A percentile compares a stretch with the other conserved stretches of the same genome.
Conservation (phyloP, 2,329 filamentous ascomycete genomes). For the Tolypocladium guangdongense region DNA sequence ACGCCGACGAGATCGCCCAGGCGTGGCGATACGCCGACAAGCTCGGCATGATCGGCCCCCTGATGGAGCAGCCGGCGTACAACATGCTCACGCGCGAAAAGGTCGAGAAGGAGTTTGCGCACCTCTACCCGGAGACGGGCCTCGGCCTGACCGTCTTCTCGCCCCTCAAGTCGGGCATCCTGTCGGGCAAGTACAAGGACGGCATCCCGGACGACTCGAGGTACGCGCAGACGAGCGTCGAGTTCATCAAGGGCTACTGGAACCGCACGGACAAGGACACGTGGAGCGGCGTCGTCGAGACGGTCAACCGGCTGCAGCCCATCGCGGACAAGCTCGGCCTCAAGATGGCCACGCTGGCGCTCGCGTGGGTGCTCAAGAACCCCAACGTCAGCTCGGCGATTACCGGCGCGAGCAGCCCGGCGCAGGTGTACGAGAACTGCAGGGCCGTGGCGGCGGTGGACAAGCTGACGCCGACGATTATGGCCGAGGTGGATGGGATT, state of each 20-base stretch:
- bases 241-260: constrained; percentile 44
- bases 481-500: constrained; percentile 48
- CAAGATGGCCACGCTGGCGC: constrained; percentile 42
- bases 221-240: constrained; percentile 42
- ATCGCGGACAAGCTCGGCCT: constrained; percentile 55
- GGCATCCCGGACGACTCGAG: constrained; percentile 50
- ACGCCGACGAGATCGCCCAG: constrained; percentile 52
- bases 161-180: constrained; percentile 44
- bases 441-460: constrained; percentile 40
- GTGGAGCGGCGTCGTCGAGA: constrained; percentile 46
- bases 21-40: constrained; percentile 51
- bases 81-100: constrained; percentile 51
- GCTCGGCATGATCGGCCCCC: constrained; percentile 48
- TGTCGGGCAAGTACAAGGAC: constrained; percentile 58
- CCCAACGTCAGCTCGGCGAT: constrained; percentile 51
- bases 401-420: constrained; percentile 44
- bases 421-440: constrained; percentile 51
- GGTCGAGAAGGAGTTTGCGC: constrained; percentile 52
- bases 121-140: constrained; percentile 48
- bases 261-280: constrained; percentile 37
- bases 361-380: constrained; percentile 54
- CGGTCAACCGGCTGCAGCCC: constrained; percentile 47
- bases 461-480: constrained; percentile 46
- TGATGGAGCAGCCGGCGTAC: constrained; percentile 58
- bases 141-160: constrained; percentile 54